Evolutionary conservation across 2,329 filamentous ascomycete species (phyloP), one percentile per base, ranked within the genome.

Genomic region (Claviceps sp.): DNA sequence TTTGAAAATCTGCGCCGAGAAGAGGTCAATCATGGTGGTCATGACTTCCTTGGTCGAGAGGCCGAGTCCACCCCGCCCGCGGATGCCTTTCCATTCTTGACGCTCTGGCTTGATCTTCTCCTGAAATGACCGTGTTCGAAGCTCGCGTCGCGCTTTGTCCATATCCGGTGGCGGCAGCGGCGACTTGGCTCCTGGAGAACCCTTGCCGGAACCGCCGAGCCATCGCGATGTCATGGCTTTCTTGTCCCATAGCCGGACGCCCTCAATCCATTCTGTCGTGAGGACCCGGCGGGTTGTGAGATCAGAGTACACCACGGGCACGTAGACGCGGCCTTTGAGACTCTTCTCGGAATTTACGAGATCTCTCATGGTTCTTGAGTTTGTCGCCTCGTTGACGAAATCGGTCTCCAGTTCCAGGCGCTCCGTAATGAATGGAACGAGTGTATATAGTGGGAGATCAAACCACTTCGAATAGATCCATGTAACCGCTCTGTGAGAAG

Each of bases 181-280:
- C 2, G 73, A 73, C 6, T 87, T 85, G 48, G 86, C 83, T 17
- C 91, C 90, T 3, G 88, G 86, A 26, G 86, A 91, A 4, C 87
- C 88, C 54, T 79, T 74, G 16, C 83, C 79, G 71, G 82, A 79
- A 6, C 86, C 86, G 22, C 89, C 90, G 39, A 82, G 70, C 91
- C 93, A 97, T 4, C 78, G 74, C 2, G 77, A 76, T 0, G 81
- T 85, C 62, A 96, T 83, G 50, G 84, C 77, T 52, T 87, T 82
- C 65, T 94, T 94, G 61, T 97, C 91, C 88, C 90, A 95, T 2
- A 98, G 74, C 1, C 90, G 79, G 2, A 95, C 82, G 6, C 93
- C 93, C 68, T 98, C 93, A 53, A 98, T 94, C 93, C 93, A 98
- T 66, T 98, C 93, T 0, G 91, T 89, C 1, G 90, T 94, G 73